Base-by-base conservation (phyloP, 2,329 filamentous ascomycete genomes). In the Ceratocystis ficicola region DNA sequence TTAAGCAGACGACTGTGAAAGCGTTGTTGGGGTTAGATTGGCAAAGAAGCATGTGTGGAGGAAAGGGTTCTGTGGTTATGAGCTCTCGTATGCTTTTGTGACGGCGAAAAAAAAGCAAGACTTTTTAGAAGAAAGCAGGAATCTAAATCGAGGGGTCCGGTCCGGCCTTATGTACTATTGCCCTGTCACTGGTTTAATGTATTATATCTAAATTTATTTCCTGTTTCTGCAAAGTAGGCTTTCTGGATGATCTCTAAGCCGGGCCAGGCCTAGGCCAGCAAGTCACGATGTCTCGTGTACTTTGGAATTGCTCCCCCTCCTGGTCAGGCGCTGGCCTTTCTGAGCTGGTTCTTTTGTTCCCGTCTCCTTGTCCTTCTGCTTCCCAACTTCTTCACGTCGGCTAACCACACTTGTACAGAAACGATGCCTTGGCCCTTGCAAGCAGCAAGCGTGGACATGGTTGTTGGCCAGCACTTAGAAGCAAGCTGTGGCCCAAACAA, bases 231-330 rank as follows among this genome's bases (percentile, higher is more conserved):
- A 63, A 32, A 17, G 20, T 48, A 8, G 41, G 3, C n/a, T 25
- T 44, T n/a, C 32, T 44, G 28, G 4, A 22, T 48, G 36, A 46
- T 57, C 52, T 17, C 60, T n/a, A 62, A 62, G 28, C 60, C 60
- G 36, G 60, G 60, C n/a, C 60, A 44, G 25, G 28, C 60, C 60
- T 57, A 32, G 52, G n/a, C 52, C 52, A 17, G 52, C 36, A 46
- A 36, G 61, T 63, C 61, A 63, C 61, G 61, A 63, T 63, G 46
- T 63, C 44, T 30, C 25, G 25, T 48, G 44, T 36, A n/a, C 52
- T 32, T 28, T n/a, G 3, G 12, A 41, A 41, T 28, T 32, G 15
- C 28, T 22, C 20, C 59, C 32, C 20, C n/a, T 41, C n/a, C 36
- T 41, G n/a, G 22, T 5, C 30, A 4, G 41, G 36, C 22, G 22